A percentile compares a stretch with the other conserved stretches of the same genome.
These are phyloP conservation scores for Starmera caribaea DNA, from an alignment of 805 yeast species.

Conservation along the genomic window DNA sequence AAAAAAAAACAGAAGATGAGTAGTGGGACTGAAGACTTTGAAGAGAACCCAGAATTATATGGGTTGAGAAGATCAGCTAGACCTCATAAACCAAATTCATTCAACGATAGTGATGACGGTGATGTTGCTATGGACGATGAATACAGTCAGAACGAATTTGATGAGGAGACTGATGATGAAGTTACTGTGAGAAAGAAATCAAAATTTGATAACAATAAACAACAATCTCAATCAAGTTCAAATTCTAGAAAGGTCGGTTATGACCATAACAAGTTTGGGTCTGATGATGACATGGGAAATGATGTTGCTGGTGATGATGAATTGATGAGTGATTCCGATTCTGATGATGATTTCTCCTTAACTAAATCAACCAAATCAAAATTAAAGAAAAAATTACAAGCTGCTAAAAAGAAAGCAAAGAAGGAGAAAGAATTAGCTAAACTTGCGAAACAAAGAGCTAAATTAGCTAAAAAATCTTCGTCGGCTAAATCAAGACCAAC, in stretches of 20 bases:
- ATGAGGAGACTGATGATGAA: slow-evolving; percentile 16
- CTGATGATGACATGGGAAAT: slow-evolving; percentile 28
- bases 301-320: no score
- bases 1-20: no score
- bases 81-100: slow-evolving; percentile 31
- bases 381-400: slow-evolving; percentile 16
- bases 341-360: slow-evolving; percentile 6
- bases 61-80: slow-evolving; percentile 74
- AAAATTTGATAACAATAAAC: no score
- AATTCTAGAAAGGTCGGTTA: neutral
- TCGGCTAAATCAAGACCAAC: slow-evolving; percentile 10
- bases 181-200: slow-evolving; percentile 15
- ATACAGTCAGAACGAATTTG: slow-evolving; percentile 6
- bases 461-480: slow-evolving; percentile 2
- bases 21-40: neutral
- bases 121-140: slow-evolving; percentile 7
- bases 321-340: no score
- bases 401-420: slow-evolving; percentile 10
- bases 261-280: slow-evolving; percentile 11
- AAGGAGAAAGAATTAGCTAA: slow-evolving; percentile 7
- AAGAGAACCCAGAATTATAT: slow-evolving; percentile 67
- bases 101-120: slow-evolving; percentile 14
- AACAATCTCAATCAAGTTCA: no score
- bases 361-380: slow-evolving; percentile 10
- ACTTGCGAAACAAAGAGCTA: no score